phyloP scores from a whole-genome alignment of 2,329 filamentous ascomycete genomes.

The Neofusicoccum cordaticola region DNA sequence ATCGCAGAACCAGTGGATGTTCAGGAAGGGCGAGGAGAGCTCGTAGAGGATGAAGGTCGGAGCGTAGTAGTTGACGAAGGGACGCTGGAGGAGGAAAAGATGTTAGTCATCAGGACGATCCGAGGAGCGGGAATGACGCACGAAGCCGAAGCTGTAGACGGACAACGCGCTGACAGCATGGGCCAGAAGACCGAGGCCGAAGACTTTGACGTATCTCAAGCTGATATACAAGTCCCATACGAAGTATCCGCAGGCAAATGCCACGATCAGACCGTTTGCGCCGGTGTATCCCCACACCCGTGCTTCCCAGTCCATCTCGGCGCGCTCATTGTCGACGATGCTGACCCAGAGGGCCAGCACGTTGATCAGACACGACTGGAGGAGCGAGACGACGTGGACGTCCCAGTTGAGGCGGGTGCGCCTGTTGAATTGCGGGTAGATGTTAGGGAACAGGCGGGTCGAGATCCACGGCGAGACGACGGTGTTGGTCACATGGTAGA shows the following conservation, averaged over 20 bases:
- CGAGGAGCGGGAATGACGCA: constrained; percentile 46
- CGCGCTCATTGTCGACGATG: constrained; percentile 64
- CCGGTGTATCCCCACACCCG: constrained; percentile 78
- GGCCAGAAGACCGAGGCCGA: constrained; percentile 72
- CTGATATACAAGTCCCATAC: constrained; percentile 78
- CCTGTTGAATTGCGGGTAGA: constrained; percentile 61
- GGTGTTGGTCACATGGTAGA: constrained; percentile 68
- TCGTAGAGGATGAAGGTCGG: constrained; percentile 83
- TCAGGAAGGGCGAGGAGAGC: constrained; percentile 79
- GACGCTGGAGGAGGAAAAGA: constrained; percentile 54
- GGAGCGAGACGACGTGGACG: constrained; percentile 78
- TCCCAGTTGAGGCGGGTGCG: constrained; percentile 77
- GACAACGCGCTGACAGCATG: constrained; percentile 72
- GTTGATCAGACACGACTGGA: constrained; percentile 73
- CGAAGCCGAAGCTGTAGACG: constrained; percentile 76
- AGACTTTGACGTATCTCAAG: constrained; percentile 64
- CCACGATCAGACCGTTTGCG: constrained; percentile 68
- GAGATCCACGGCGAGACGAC: constrained; percentile 68
- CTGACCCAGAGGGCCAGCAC: constrained; percentile 72
- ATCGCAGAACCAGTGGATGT: constrained; percentile 90
- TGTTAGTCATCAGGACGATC: neutral
- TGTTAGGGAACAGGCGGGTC: constrained; percentile 57
- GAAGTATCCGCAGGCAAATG: constrained; percentile 77
- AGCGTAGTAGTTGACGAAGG: constrained; percentile 81
- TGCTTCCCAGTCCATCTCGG: constrained; percentile 63